Base-by-base conservation (phyloP, 768 basidiomycete species). In the Serendipita sp. region DNA sequence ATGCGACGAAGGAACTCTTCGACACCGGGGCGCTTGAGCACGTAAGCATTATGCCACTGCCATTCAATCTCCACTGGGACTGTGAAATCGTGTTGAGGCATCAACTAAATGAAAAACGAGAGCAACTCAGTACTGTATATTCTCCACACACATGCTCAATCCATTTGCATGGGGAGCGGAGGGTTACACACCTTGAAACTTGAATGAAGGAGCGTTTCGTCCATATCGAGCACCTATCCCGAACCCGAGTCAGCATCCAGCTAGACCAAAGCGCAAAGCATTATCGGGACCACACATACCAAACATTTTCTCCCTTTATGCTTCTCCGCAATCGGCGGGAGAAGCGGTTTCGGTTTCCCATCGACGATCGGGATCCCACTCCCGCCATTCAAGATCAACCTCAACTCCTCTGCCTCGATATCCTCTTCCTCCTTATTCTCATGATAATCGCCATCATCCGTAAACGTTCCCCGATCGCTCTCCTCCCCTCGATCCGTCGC, bases 41-140 rank as follows among this genome's bases (percentile, higher is more conserved):
- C 96, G 74, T 98, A 97, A 67, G 98, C 93, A 70, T 99, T 97
- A 72, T 99, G 96, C 81, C 88, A 90, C 70, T 96, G 89, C 67
- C 90, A 93, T 71, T 99, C 96, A 66, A 99, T 99, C 74, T 98
- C 96, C 26, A 99, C 96, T 3, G 96, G 96, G 2, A 99, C 95
- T 66, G 98, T 90, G 73, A 92, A 99, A 76, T 99, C 96, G 31
- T 58, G 53, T 31, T 58, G 53, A 11, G 53, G 53, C 53, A 58
- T 58, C 53, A 58, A 22, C 31, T 48, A 48, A 11, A 42, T n/a
- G n/a, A n/a, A n/a, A 14, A 16, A 60, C 30, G 22, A 48, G 17
- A 42, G 60, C 30, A 44, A 62, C 53, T 31, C 31, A 20, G 33
- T 24, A 30, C 48, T 7, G 34, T 38, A 5, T 38, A n/a, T n/a